Evolutionary conservation across 345 rosid genomes (phyloP).

Genomic region (Linum tenue): DNA sequence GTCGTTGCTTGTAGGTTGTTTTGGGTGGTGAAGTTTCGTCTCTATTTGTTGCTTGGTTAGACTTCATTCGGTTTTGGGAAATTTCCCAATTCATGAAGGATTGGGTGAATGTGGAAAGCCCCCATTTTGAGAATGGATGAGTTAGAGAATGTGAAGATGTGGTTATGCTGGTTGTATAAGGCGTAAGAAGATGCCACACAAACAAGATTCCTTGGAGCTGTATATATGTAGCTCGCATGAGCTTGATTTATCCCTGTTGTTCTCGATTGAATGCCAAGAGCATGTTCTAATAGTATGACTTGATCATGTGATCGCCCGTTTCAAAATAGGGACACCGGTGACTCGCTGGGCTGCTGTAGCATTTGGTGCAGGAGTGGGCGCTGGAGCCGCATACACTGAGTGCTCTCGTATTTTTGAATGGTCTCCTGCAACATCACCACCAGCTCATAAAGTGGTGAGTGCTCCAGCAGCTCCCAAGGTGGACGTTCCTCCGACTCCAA

Average conservation of each 20-base stretch:
- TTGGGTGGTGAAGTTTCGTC: no score
- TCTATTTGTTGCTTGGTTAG: no score
- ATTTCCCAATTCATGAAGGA: no score
- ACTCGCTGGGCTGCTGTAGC: constrained; percentile 86
- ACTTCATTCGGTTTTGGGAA: no score
- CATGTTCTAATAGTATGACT: background rate
- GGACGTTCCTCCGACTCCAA: constrained; percentile 19
- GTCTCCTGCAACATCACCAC: constrained; percentile 29
- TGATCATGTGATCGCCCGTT: background rate
- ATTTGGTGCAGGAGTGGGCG: constrained; percentile 90
- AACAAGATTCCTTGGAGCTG: no score
- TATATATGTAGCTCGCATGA: background rate
- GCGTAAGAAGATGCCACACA: no score
- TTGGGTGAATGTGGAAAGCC: no score
- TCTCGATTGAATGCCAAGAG: background rate
- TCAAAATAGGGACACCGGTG: constrained; percentile 61
- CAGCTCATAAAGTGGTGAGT: constrained; percentile 33
- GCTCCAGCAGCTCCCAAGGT: no score
- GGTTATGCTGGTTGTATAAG: no score
- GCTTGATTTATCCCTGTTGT: background rate
- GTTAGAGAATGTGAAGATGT: no score
- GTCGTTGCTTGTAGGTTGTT: no score
- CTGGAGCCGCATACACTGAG: constrained; percentile 83
- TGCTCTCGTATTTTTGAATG: constrained; percentile 57
- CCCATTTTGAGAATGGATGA: no score